Evolutionary conservation across 2,329 filamentous ascomycete genomes (phyloP), one percentile per base, ranked within the genome.

Genomic region (Colletotrichum agaves): DNA sequence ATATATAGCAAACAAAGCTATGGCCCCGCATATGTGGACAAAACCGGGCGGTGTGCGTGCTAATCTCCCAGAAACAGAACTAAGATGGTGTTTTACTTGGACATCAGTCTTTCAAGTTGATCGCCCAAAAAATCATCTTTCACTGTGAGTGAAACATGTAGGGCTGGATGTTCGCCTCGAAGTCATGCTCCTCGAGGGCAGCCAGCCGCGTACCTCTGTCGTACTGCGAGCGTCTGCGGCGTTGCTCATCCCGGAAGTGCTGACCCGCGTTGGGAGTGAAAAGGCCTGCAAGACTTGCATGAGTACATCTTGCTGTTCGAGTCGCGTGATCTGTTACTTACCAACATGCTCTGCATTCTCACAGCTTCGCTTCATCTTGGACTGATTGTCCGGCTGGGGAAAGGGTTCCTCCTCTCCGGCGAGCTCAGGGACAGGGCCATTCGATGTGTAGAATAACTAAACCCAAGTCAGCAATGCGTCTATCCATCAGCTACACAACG

Each of bases 291-390:
- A 37, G n/a, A 41, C 31, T 41, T 53, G 7, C 15, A 17, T 62
- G 31, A 60, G 27, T 17, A 52, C 13, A 15, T 11, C 33, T 43
- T 11, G 37, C 13, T 5, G 23, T 52, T 5, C 8, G 15, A 10
- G 4, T 17, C 10, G 17, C 3, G 19, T 11, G 62, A 59, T 84
- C 90, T 7, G 17, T 61, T 77, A 27, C 27, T 27, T 77, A 89
- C 94, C 94, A 72, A 95, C 89, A 74, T 93, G 90, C 75, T 93
- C 91, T 2, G 93, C 93, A 76, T 96, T 97, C 76, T 97, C 92
- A 68, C 92, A 91, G 72, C 92, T 96, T 68, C 94, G 88, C 80
- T 93, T 91, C 84, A 96, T 91, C 81, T 97, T 97, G 0, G 91
- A 92, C 62, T 89, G 86, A 74, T 97, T 97, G 80, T 97, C 93